Evolutionary conservation across 192 early-diverging fungal genomes (phyloP).

Genomic region (Rhizophlyctis rosea): DNA sequence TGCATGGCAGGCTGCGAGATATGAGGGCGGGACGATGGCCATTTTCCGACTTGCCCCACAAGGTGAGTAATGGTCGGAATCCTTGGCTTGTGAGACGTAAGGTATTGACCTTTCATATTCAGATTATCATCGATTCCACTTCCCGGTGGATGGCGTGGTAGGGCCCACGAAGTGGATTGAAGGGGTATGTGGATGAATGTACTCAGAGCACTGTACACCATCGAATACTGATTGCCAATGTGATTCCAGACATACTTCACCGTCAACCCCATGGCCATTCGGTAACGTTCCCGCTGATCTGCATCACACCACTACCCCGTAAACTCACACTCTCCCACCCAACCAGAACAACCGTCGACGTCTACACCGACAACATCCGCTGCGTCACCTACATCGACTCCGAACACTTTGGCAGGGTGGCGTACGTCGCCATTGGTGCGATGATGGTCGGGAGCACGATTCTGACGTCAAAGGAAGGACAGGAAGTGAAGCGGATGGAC

Average conservation of each 20-base stretch:
- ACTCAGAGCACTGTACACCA: no score
- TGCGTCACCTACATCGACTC: conserved; percentile 62
- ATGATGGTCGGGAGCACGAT: conserved; percentile 84
- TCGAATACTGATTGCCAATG: no score
- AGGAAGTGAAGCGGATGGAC: conserved; percentile 57
- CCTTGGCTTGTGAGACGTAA: no score
- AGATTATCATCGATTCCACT: conserved; percentile 80
- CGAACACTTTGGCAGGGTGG: conserved; percentile 65
- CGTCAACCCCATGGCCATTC: conserved; percentile 81
- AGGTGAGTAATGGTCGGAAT: no score
- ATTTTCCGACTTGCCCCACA: conserved; percentile 81
- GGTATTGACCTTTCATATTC: no score
- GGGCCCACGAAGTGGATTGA: conserved; percentile 48
- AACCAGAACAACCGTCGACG: conserved; percentile 52
- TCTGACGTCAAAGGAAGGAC: conserved; percentile 47
- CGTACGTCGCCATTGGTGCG: conserved; percentile 70
- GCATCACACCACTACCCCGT: no score
- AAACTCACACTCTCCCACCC: no score
- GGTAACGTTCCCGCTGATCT: conserved; percentile 37
- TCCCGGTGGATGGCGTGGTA: conserved; percentile 63
- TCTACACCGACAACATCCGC: conserved; percentile 77
- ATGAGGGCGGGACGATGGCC: conserved; percentile 60
- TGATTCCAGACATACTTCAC: conserved; percentile 65
- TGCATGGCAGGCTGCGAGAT: conserved; percentile 37
- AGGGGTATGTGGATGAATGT: no score